Conservation (phyloP, 1,284 basidiomycete species). For the Lentinus polychrous region DNA sequence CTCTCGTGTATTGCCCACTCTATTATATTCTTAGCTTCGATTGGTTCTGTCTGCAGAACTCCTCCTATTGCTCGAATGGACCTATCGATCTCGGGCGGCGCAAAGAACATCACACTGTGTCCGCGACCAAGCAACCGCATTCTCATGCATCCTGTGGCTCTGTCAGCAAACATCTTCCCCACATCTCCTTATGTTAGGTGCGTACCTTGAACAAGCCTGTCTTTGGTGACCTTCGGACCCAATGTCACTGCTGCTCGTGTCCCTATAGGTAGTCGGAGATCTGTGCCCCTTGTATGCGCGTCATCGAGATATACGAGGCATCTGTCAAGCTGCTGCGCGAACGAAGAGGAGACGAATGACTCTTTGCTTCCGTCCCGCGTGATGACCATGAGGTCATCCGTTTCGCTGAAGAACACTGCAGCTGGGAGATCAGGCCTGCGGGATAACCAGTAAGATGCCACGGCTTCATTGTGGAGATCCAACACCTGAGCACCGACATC, state of each 20-base stretch:
- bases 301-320: constrained; percentile 52
- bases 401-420: constrained; percentile 40
- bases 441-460: constrained; percentile 36
- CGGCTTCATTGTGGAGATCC: constrained; percentile 36
- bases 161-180: not conserved
- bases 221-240: constrained; percentile 48
- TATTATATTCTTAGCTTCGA: constrained; percentile 31
- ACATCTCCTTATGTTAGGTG: constrained; percentile 1
- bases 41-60: constrained; percentile 5
- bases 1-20: constrained; percentile 41
- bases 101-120: constrained; percentile 44
- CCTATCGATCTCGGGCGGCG: constrained; percentile 38
- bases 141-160: constrained; percentile 40
- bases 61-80: constrained; percentile 27
- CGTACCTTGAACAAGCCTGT: constrained; percentile 45
- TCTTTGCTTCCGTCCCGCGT: constrained; percentile 33
- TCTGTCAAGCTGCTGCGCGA: constrained; percentile 33
- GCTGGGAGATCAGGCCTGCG: constrained; percentile 36
- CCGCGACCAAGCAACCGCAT: constrained; percentile 44
- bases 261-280: constrained; percentile 39
- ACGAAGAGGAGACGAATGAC: constrained; percentile 36
- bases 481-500: constrained; percentile 55
- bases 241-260: constrained; percentile 47
- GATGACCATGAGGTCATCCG: constrained; percentile 37
- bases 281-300: constrained; percentile 51